These are phyloP conservation scores for Rosa hybrid DNA, from an alignment of 331 rosid species.

Conservation along the genomic window DNA sequence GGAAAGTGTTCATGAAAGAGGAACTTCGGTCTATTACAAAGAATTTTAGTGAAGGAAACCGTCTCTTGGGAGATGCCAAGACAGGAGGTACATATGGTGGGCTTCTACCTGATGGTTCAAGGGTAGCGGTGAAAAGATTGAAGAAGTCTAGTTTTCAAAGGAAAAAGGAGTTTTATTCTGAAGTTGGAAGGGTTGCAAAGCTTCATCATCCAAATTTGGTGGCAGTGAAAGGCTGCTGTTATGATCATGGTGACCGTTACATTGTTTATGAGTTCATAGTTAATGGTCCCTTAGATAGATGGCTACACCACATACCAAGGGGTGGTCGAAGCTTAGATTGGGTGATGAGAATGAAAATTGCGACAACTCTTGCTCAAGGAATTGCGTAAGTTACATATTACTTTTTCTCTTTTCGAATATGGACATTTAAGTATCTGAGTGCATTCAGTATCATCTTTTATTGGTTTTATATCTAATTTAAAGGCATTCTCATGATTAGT, in stretches of 20 bases:
- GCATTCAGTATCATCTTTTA: not conserved
- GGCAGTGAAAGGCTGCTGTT: conserved; percentile 97
- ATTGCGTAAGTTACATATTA: conserved; percentile 76
- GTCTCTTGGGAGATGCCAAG: conserved; percentile 94
- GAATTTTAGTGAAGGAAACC: conserved; percentile 96
- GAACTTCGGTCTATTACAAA: conserved; percentile 85
- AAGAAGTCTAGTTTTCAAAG: conserved; percentile 93
- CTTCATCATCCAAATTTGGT: conserved; percentile 93
- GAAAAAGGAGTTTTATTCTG: conserved; percentile 93
- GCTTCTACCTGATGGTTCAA: conserved; percentile 85
- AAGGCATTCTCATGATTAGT: conserved; percentile 1
- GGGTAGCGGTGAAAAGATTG: conserved; percentile 89
- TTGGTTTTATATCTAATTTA: not conserved
- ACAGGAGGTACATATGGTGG: conserved; percentile 94
- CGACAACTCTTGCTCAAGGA: conserved; percentile 95
- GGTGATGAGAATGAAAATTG: conserved; percentile 92
- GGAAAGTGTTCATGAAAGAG: conserved; percentile 94
- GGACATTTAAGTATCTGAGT: not conserved
- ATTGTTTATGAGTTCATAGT: conserved; percentile 91
- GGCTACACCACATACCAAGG: conserved; percentile 96
- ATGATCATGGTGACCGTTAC: conserved; percentile 95
- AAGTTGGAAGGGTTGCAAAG: conserved; percentile 90
- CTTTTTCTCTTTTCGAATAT: conserved; percentile 6
- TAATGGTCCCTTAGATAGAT: conserved; percentile 93
- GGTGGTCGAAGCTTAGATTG: conserved; percentile 97